Evolutionary conservation across 1,284 basidiomycete species (phyloP).

Genomic region (Ustilago trichophora): DNA sequence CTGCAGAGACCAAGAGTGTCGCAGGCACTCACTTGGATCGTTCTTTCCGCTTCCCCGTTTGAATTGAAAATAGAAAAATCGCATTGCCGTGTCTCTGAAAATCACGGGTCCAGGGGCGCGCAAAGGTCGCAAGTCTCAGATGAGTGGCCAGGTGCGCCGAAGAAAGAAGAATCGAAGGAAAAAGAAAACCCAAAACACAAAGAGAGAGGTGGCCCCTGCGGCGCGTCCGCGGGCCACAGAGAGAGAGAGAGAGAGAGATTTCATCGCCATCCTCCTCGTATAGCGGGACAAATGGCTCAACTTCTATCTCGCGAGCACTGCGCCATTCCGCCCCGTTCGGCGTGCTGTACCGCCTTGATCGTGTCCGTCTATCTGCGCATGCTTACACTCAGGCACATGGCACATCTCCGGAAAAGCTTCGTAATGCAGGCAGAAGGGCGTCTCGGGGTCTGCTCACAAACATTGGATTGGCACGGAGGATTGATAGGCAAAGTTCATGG

Average conservation of each 20-base stretch:
- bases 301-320: neutral
- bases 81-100: conserved; percentile 1
- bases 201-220: conserved; percentile 19
- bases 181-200: too few species aligned
- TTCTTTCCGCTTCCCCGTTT: too few species aligned
- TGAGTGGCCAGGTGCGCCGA: conserved; percentile 9
- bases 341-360: too few species aligned
- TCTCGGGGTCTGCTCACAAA: too few species aligned
- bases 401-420: too few species aligned
- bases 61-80: neutral
- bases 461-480: too few species aligned
- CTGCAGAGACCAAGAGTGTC: too few species aligned
- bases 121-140: conserved; percentile 11
- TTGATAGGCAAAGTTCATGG: conserved; percentile 21
- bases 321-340: too few species aligned
- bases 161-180: conserved; percentile 5
- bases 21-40: too few species aligned
- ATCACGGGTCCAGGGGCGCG: conserved; percentile 12
- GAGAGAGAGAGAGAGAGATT: neutral
- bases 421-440: too few species aligned
- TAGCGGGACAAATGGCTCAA: neutral
- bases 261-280: conserved; percentile 3
- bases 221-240: too few species aligned
- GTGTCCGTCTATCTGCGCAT: conserved; percentile 1
- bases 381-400: too few species aligned